Evolutionary conservation across 805 yeast genomes (phyloP).

Genomic region (Wickerhamomyces bisporus): DNA sequence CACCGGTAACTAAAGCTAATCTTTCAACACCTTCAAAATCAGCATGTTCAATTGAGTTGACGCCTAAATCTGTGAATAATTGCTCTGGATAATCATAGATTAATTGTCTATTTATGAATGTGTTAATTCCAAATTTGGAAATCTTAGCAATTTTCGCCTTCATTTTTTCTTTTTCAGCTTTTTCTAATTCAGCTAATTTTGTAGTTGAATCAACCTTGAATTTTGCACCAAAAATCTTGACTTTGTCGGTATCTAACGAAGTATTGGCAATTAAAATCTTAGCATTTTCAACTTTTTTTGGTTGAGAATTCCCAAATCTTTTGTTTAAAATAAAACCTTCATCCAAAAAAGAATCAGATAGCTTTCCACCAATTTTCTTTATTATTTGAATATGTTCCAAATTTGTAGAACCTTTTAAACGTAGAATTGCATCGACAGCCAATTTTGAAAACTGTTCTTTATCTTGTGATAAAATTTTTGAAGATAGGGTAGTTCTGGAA

Average conservation of each 20-base stretch:
- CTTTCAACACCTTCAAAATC: slow-evolving; percentile 98
- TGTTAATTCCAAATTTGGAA: slow-evolving; percentile 77
- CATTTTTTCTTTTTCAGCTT: slow-evolving; percentile 94
- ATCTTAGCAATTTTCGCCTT: slow-evolving; percentile 83
- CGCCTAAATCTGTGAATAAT: slow-evolving; percentile 78
- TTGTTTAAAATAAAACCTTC: slow-evolving; percentile 93
- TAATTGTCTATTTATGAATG: slow-evolving; percentile 92
- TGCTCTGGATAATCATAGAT: slow-evolving; percentile 98
- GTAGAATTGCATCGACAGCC: slow-evolving; percentile 92
- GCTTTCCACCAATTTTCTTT: slow-evolving; percentile 88
- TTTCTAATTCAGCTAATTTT: slow-evolving; percentile 87
- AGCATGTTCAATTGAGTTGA: slow-evolving; percentile 95
- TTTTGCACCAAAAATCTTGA: slow-evolving; percentile 95
- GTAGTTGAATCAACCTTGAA: slow-evolving; percentile 94
- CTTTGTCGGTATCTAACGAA: slow-evolving; percentile 95
- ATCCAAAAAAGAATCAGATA: slow-evolving; percentile 88
- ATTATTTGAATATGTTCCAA: slow-evolving; percentile 92
- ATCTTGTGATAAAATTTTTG: slow-evolving; percentile 93
- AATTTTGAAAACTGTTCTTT: slow-evolving; percentile 82
- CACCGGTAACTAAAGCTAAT: slow-evolving; percentile 94
- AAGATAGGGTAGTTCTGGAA: slow-evolving; percentile 89
- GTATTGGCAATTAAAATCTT: slow-evolving; percentile 91
- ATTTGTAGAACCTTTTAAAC: slow-evolving; percentile 81
- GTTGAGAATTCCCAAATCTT: slow-evolving; percentile 91
- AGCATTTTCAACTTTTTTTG: slow-evolving; percentile 77